Evolutionary conservation across 2,329 filamentous ascomycete species (phyloP), one percentile per base, ranked within the genome.

Genomic region (Ophiocordyceps unilateralis): DNA sequence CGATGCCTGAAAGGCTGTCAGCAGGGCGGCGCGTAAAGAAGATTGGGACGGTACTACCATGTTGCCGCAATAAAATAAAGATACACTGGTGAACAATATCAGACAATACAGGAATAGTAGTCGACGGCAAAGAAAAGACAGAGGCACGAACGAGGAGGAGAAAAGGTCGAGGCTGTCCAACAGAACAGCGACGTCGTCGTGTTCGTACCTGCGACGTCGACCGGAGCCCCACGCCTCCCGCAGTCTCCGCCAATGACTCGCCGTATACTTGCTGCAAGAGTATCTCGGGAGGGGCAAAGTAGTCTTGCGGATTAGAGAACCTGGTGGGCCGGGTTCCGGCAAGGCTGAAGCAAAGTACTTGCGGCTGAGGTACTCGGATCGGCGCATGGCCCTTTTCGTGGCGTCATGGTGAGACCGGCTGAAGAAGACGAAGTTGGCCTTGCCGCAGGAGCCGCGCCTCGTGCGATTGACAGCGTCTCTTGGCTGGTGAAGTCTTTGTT

Each of bases 1-100:
- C 57, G 88, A 93, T 54, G 59, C 60, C 62, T 63, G 39, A 36
- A 21, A 43, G 22, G 41, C 30, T 42, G 39, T 22, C 40, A 41
- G 50, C 53, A 41, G 50, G 50, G 40, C 41, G 17, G 34, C 22
- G 5, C 4, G n/a, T 10, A 17, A n/a, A 36, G 32, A n/a, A 19
- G 4, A n/a, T 3, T 8, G 17, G 21, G 41, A 17, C 9, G 21
- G 22, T 5, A 19, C 15, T 38, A 32, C 40, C 40, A 41, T 41
- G 19, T 12, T 34, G 17, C 1, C n/a, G 10, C 8, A 12, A 6
- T 10, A 2, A n/a, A 19, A 36, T 17, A 26, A 26, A 12, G 7
- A 26, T 10, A 26, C 9, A 26, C 4, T 26, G 19, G 30, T 34
- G 19, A 36, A 36, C 6, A 36, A 17, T 36, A 34, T n/a, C 17